Percentiles rank a stretch among this genome's conserved stretches.
phyloP scores from a whole-genome alignment of 768 basidiomycete species.

The Hygrophorus pudorinus region DNA sequence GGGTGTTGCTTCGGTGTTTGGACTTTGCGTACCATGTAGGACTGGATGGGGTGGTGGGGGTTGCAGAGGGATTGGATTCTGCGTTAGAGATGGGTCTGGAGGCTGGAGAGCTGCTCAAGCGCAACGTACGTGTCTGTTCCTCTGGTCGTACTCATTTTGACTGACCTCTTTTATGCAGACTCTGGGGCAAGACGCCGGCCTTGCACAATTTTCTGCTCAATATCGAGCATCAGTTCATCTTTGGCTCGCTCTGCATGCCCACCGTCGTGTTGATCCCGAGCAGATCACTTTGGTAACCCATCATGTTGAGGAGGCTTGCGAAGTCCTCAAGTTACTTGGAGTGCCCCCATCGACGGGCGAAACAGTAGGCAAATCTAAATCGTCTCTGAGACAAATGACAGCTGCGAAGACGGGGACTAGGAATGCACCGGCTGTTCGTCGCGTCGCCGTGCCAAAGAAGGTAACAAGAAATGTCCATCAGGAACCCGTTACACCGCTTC shows the following conservation, averaged over 20 bases:
- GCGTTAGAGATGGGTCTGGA: slow-evolving; percentile 31
- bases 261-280: slow-evolving; percentile 37
- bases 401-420: slow-evolving; percentile 15
- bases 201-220: slow-evolving; percentile 29
- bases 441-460: slow-evolving; percentile 9
- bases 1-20: slow-evolving; percentile 44
- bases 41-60: too few relatives aligned
- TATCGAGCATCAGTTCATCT: slow-evolving; percentile 49
- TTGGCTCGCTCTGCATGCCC: slow-evolving; percentile 63
- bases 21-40: slow-evolving; percentile 38
- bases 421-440: slow-evolving; percentile 7
- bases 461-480: slow-evolving; percentile 7
- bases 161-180: slow-evolving; percentile 15
- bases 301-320: slow-evolving; percentile 47
- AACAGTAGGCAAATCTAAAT: slow-evolving; percentile 18
- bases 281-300: slow-evolving; percentile 35
- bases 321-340: slow-evolving; percentile 29
- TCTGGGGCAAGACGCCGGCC: slow-evolving; percentile 23
- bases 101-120: slow-evolving; percentile 28
- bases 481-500: slow-evolving; percentile 35
- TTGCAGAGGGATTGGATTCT: slow-evolving; percentile 15
- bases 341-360: neutral
- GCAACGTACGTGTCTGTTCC: slow-evolving; percentile 34
- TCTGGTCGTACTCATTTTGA: neutral
- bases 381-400: slow-evolving; percentile 15